phyloP scores from a whole-genome alignment of 345 rosid species.

The Ceriops decandra region DNA sequence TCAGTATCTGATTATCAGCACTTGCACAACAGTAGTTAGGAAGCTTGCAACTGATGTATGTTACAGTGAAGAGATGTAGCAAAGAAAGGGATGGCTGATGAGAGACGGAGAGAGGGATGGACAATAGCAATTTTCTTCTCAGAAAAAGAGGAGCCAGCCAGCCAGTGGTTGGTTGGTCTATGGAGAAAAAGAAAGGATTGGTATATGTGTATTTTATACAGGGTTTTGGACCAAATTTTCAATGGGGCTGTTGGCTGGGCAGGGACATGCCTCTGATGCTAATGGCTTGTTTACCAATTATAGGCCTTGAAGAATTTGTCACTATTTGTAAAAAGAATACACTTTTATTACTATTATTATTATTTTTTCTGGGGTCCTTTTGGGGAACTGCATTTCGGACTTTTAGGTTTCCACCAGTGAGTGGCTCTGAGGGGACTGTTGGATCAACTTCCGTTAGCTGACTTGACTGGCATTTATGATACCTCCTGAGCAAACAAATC shows the following conservation, averaged over 20 bases:
- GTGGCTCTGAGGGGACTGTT: conserved; percentile 6
- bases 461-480: too few relatives aligned
- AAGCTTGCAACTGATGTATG: background rate
- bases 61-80: conserved; percentile 1
- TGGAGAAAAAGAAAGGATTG: background rate
- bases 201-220: background rate
- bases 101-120: background rate
- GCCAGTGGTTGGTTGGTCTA: background rate
- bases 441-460: conserved; percentile 6
- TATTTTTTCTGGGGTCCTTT: background rate
- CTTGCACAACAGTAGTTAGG: background rate
- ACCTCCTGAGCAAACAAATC: too few relatives aligned
- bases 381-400: conserved; percentile 40
- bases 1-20: background rate
- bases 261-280: conserved; percentile 37
- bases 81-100: conserved; percentile 2
- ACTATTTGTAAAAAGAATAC: conserved; percentile 9
- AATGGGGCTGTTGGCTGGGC: conserved; percentile 20
- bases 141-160: background rate
- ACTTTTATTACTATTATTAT: background rate
- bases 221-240: background rate
- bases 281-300: conserved; percentile 26
- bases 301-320: conserved; percentile 4
- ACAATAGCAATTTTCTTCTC: background rate
- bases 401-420: conserved; percentile 14